These are phyloP conservation scores for Paraconiothyrium sp. DNA, from an alignment of 2,329 filamentous ascomycete genomes.

Conservation along the genomic window DNA sequence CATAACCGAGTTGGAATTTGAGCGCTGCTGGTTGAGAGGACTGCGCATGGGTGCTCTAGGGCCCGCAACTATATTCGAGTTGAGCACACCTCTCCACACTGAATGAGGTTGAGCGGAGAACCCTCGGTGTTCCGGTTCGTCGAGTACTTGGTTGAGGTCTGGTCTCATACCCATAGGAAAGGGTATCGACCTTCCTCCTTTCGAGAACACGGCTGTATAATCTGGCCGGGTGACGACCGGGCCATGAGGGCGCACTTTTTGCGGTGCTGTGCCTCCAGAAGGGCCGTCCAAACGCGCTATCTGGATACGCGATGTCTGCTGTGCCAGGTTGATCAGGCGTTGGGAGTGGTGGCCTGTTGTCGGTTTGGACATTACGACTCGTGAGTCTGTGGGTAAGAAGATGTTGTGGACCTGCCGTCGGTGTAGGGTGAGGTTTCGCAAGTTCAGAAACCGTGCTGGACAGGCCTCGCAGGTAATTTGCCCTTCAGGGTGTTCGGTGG, in stretches of 20 bases:
- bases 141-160: background rate
- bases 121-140: background rate
- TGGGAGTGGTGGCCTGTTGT: background rate
- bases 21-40: background rate
- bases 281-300: background rate
- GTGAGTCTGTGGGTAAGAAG: constrained; percentile 3
- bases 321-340: constrained; percentile 8
- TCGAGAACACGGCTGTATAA: background rate
- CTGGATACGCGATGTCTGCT: constrained; percentile 8
- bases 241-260: background rate
- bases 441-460: constrained; percentile 3
- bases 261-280: background rate
- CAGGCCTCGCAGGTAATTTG: constrained; percentile 14
- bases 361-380: constrained; percentile 3
- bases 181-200: background rate
- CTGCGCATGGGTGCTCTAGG: background rate
- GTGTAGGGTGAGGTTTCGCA: constrained; percentile 18
- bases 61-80: background rate
- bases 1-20: background rate
- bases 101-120: background rate
- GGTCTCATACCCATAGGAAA: background rate
- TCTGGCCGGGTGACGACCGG: background rate
- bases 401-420: constrained; percentile 22
- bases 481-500: background rate
- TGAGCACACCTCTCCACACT: background rate